These are phyloP conservation scores for Nephelium lappaceum DNA, from an alignment of 345 rosid species.

Conservation along the genomic window DNA sequence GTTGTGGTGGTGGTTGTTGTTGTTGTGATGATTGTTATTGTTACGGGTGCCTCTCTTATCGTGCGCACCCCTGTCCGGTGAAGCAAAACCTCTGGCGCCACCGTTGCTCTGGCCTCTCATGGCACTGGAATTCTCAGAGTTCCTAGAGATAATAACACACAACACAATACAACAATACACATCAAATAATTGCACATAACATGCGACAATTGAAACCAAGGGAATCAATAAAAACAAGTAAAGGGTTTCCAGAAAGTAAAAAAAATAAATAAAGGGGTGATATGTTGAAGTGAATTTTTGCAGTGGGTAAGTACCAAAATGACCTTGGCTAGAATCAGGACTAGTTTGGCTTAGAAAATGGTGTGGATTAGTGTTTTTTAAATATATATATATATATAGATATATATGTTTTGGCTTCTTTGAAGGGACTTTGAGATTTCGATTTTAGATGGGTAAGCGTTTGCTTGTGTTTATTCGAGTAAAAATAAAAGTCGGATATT, in stretches of 20 bases:
- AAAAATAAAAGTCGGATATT: background rate
- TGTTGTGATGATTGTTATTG: constrained; percentile 20
- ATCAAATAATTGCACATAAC: constrained; percentile 6
- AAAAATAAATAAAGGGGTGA: constrained; percentile 3
- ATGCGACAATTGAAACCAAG: constrained; percentile 6
- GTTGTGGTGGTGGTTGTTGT: constrained; percentile 16
- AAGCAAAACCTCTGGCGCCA: constrained; percentile 44
- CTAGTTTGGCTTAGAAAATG: constrained; percentile 26
- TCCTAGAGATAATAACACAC: constrained; percentile 34
- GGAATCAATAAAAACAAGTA: constrained; percentile 19
- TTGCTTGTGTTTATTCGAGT: background rate
- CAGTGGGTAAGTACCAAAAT: constrained; percentile 38
- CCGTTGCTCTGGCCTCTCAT: constrained; percentile 73
- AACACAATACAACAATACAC: constrained; percentile 2
- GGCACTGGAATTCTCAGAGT: constrained; percentile 59
- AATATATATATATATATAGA: no score
- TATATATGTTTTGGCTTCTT: constrained; percentile 13
- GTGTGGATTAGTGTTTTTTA: background rate
- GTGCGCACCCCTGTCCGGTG: constrained; percentile 58
- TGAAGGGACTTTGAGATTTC: background rate
- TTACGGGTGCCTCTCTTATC: constrained; percentile 42
- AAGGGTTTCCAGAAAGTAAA: constrained; percentile 7
- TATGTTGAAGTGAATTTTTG: background rate
- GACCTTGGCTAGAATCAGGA: constrained; percentile 37
- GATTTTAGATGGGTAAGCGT: background rate